Percentiles rank a stretch among this genome's conserved stretches.
These are phyloP conservation scores for Amanita phalloides DNA, from an alignment of 768 basidiomycete species.

Conservation along the genomic window DNA sequence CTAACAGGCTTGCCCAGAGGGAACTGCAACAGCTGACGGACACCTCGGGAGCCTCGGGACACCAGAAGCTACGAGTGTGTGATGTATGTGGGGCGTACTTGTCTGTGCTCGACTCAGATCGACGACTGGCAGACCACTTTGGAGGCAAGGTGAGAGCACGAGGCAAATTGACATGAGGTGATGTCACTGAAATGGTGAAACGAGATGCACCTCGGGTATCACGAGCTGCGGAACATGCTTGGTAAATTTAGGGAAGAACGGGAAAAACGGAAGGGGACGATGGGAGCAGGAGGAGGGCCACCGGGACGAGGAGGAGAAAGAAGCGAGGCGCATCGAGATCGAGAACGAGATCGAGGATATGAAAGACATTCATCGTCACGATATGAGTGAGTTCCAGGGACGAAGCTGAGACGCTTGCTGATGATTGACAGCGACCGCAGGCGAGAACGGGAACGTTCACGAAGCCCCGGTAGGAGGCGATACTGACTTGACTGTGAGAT, in stretches of 20 bases:
- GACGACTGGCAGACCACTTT: slow-evolving; percentile 98
- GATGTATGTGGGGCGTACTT: slow-evolving; percentile 99
- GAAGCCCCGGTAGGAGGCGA: slow-evolving; percentile 58
- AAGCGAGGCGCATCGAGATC: slow-evolving; percentile 55
- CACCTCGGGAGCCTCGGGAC: slow-evolving; percentile 97
- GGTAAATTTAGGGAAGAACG: slow-evolving; percentile 85
- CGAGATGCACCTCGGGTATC: slow-evolving; percentile 98
- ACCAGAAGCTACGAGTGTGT: slow-evolving; percentile 99
- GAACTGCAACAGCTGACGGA: slow-evolving; percentile 95
- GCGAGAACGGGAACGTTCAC: slow-evolving; percentile 62
- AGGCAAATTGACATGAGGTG: slow-evolving; percentile 9
- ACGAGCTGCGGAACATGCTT: slow-evolving; percentile 93
- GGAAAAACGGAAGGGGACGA: slow-evolving; percentile 62
- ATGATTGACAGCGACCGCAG: slow-evolving; percentile 47
- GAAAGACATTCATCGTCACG: slow-evolving; percentile 61
- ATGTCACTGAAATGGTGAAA: slow-evolving; percentile 12
- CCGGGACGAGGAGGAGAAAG: slow-evolving; percentile 31
- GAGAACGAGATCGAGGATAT: slow-evolving; percentile 53
- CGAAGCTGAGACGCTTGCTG: slow-evolving; percentile 17
- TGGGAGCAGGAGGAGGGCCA: slow-evolving; percentile 23
- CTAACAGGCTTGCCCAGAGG: slow-evolving; percentile 35
- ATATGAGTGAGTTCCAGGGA: slow-evolving; percentile 51
- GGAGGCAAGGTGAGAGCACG: slow-evolving; percentile 81
- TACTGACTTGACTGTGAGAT: slow-evolving; percentile 24
- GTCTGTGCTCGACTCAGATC: slow-evolving; percentile 94